Evolutionary conservation across 768 basidiomycete species (phyloP), one percentile per base, ranked within the genome.

Genomic region (Tricholomella constricta): DNA sequence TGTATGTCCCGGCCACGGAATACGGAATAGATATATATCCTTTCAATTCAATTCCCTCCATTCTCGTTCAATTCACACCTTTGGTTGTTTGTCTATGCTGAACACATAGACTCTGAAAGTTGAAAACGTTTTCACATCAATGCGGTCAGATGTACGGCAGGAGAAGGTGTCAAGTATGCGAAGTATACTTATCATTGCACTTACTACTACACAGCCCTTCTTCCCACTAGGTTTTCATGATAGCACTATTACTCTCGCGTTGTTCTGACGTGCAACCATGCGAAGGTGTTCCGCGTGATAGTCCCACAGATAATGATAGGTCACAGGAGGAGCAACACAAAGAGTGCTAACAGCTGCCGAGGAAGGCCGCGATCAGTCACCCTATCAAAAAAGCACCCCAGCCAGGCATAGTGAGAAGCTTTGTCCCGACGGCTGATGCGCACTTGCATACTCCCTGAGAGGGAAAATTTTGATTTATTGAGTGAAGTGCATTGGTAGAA

Each of bases 281-380:
- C 10, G 26, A 19, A 83, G 58, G 12, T 72, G 73, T 20, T 63
- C 74, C 5, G 66, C 65, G 36, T 68, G 56, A 65, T 78, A 79
- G 60, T 86, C 83, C 29, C 63, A 62, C 5, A 88, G 77, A 60
- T 85, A 83, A 70, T 85, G 82, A 62, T 86, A 87, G 4, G 75
- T 70, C 1, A 78, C 84, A 3, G 88, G 88, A 4, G 88, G 63
- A 29, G 74, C 88, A 23, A 89, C 84, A 38, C 85, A 67, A 26
- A 84, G 69, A 8, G 75, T 88, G 1, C 88, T 87, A 29, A 89
- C 70, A 26, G 84, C 76, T 89, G 10, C 88, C 88, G 42, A 88
- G 54, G 61, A 77, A 81, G 2, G 86, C 61, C 1, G 88, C 84
- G 60, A 89, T 81, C 29, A 89, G 63, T 2, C 87, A 89, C 61